Conservation (phyloP, 2,329 filamentous ascomycete genomes). For the Colletotrichum sublineola region DNA sequence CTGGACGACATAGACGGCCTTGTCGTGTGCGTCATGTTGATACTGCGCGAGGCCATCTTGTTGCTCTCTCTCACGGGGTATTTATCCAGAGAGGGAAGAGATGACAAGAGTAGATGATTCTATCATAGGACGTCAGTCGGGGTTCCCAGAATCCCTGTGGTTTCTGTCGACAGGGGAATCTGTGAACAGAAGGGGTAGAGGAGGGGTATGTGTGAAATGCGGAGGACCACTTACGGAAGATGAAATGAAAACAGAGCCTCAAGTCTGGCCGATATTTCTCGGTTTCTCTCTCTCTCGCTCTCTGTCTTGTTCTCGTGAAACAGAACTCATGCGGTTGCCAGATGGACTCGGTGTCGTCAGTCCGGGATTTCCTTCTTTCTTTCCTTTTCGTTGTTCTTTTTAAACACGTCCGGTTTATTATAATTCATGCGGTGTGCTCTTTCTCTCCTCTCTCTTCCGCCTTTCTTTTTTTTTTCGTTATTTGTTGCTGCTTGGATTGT, state of each 20-base stretch:
- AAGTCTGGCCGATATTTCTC: not conserved
- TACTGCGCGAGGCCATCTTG: slow-evolving; percentile 43
- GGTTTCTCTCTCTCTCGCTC: not conserved
- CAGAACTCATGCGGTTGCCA: not conserved
- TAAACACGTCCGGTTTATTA: not conserved
- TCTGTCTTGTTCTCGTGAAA: not conserved
- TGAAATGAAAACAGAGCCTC: not conserved
- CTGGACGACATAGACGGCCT: slow-evolving; percentile 56
- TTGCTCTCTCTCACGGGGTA: not conserved
- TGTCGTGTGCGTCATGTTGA: slow-evolving; percentile 47
- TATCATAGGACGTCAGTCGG: not conserved
- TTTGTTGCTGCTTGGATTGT: slow-evolving; percentile 3
- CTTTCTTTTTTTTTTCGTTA: not conserved
- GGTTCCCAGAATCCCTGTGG: not conserved
- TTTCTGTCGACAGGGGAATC: not conserved
- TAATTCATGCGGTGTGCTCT: not conserved
- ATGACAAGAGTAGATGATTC: not conserved
- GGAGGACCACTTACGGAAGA: not conserved
- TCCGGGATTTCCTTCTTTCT: not conserved
- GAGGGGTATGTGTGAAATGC: not conserved
- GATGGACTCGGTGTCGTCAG: not conserved
- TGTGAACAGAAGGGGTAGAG: not conserved
- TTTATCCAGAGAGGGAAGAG: not conserved
- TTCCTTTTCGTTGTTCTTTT: not conserved
- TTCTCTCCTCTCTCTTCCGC: no score